Conservation (phyloP, 192 early-diverging fungal genomes). For the Coemansia aciculifera region DNA sequence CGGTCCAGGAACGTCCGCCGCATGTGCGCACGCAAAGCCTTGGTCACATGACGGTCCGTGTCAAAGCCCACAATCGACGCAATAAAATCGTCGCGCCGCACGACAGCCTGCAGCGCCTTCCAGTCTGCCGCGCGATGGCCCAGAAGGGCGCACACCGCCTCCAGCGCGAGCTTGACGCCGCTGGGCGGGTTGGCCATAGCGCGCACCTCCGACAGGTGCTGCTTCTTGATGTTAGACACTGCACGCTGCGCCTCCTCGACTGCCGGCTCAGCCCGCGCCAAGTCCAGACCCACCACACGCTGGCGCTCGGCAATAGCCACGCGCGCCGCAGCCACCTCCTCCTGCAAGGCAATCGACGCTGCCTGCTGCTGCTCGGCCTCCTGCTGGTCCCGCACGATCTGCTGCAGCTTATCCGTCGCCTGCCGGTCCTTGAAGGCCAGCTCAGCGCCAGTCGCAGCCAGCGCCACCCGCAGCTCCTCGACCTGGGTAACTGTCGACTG, state of each 20-base stretch:
- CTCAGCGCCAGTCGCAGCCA: slow-evolving; percentile 83
- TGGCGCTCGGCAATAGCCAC: slow-evolving; percentile 75
- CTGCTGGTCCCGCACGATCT: slow-evolving; percentile 93
- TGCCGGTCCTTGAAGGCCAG: slow-evolving; percentile 83
- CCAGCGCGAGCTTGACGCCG: slow-evolving; percentile 95
- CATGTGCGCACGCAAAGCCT: slow-evolving; percentile 77
- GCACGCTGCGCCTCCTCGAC: slow-evolving; percentile 92
- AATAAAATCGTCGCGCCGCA: slow-evolving; percentile 97
- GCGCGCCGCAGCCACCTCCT: slow-evolving; percentile 72
- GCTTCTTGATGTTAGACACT: slow-evolving; percentile 94
- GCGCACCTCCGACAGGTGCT: slow-evolving; percentile 95
- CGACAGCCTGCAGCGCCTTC: slow-evolving; percentile 87
- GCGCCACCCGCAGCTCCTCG: slow-evolving; percentile 82
- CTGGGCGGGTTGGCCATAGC: slow-evolving; percentile 96
- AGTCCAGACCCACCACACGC: slow-evolving; percentile 78
- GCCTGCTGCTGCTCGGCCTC: slow-evolving; percentile 89
- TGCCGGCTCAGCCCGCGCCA: slow-evolving; percentile 96
- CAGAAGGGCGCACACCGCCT: slow-evolving; percentile 93
- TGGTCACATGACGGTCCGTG: slow-evolving; percentile 81
- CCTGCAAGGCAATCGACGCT: slow-evolving; percentile 76
- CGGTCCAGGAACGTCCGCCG: slow-evolving; percentile 74
- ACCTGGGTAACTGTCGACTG: slow-evolving; percentile 94
- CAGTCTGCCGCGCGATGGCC: slow-evolving; percentile 84
- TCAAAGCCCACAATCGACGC: slow-evolving; percentile 94
- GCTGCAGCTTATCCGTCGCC: slow-evolving; percentile 94